phyloP scores from a whole-genome alignment of 2,329 filamentous ascomycete genomes.

The Colletotrichum spaethianum region DNA sequence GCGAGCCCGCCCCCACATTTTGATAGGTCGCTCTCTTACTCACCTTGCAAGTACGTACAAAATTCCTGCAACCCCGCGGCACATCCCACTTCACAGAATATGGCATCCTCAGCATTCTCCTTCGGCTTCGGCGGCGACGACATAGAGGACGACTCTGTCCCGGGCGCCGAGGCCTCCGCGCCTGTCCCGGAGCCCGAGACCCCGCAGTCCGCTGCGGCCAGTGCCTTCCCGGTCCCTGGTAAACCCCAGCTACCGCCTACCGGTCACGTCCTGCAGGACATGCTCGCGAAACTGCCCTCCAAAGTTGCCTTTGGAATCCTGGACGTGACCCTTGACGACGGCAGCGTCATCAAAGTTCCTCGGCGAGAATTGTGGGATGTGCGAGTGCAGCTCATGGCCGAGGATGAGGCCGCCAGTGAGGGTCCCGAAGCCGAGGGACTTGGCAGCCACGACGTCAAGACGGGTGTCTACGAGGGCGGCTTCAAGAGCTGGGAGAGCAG shows the following conservation, averaged over 20 bases:
- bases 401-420: conserved; percentile 64
- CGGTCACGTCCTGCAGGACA: conserved; percentile 63
- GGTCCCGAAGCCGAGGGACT: conserved; percentile 64
- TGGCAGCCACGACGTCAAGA: conserved; percentile 81
- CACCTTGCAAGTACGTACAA: conserved; percentile 19
- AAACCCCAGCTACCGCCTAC: conserved; percentile 71
- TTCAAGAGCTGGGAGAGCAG: conserved; percentile 95
- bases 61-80: conserved; percentile 31
- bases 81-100: conserved; percentile 7
- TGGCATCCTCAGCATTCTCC: conserved; percentile 63
- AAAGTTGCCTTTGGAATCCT: conserved; percentile 80
- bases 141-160: conserved; percentile 64
- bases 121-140: conserved; percentile 76
- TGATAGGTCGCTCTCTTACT: conserved; percentile 10
- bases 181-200: conserved; percentile 43
- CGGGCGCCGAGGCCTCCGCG: conserved; percentile 44
- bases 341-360: conserved; percentile 69
- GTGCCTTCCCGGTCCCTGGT: conserved; percentile 74
- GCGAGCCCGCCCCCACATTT: conserved; percentile 38
- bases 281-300: conserved; percentile 76
- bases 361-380: conserved; percentile 87
- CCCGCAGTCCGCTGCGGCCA: conserved; percentile 48
- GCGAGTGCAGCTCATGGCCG: conserved; percentile 84
- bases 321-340: conserved; percentile 71
- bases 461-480: conserved; percentile 87